These are phyloP conservation scores for Quercus berberidifolia DNA, from an alignment of 306 rosid species.

Conservation along the genomic window DNA sequence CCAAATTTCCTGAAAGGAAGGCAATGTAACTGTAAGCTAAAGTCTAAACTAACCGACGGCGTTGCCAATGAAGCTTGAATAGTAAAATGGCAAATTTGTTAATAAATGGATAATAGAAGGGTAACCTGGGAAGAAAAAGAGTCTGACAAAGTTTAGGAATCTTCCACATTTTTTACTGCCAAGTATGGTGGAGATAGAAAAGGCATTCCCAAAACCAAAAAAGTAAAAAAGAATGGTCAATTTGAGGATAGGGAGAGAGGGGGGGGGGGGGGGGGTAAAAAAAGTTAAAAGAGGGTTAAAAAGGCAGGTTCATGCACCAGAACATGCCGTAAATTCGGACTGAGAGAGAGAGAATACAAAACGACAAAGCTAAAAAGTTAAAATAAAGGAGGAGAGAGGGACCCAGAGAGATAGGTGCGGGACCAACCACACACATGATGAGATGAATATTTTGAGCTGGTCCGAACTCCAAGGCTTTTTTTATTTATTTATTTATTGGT, in stretches of 20 bases:
- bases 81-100: not conserved
- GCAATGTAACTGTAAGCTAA: too few relatives aligned
- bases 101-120: not conserved
- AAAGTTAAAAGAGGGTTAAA: too few relatives aligned
- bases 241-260: not conserved
- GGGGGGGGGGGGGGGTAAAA: too few relatives aligned
- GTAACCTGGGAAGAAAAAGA: not conserved
- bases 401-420: not conserved
- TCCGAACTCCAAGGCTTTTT: not conserved
- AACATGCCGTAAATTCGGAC: not conserved
- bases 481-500: not conserved
- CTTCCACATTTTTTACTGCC: not conserved
- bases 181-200: not conserved
- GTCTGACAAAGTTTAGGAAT: not conserved
- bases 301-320: slow-evolving; percentile 19
- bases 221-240: not conserved
- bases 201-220: not conserved
- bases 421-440: not conserved
- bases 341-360: not conserved
- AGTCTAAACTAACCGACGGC: too few relatives aligned
- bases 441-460: not conserved
- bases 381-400: not conserved
- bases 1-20: too few relatives aligned
- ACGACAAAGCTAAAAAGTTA: slow-evolving; percentile 6
- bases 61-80: not conserved